A percentile compares a stretch with the other conserved stretches of the same genome.
Evolutionary conservation across 1,284 basidiomycete genomes (phyloP).

Genomic region (Cryptococcus jaspeensis): DNA sequence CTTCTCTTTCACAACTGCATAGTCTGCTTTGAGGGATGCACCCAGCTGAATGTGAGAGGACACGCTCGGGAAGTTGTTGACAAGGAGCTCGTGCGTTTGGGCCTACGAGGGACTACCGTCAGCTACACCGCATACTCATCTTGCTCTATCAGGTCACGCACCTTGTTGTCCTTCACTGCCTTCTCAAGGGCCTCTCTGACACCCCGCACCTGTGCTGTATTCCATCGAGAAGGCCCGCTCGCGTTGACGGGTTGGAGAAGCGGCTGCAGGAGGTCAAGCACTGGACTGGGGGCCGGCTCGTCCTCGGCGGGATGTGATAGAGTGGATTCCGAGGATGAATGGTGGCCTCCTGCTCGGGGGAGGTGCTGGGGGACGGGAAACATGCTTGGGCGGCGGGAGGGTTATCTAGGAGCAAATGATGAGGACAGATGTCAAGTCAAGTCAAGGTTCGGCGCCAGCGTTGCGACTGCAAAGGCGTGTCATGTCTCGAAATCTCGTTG

Average conservation of each 20-base stretch:
- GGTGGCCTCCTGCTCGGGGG: constrained; percentile 16
- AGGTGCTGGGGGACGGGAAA: constrained; percentile 34
- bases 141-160: constrained; percentile 4
- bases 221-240: constrained; percentile 11
- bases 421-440: too few relatives aligned
- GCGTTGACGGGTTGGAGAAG: constrained; percentile 5
- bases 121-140: neutral
- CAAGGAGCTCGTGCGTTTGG: constrained; percentile 26
- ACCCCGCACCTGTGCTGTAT: constrained; percentile 14
- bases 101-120: constrained; percentile 9
- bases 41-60: constrained; percentile 32
- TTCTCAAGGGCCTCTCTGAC: constrained; percentile 23
- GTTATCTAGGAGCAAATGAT: too few relatives aligned
- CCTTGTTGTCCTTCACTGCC: constrained; percentile 31
- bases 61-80: constrained; percentile 28
- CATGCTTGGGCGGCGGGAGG: constrained; percentile 10
- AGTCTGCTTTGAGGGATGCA: constrained; percentile 10
- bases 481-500: too few relatives aligned
- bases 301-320: neutral
- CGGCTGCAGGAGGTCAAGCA: constrained; percentile 28
- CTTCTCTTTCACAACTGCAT: constrained; percentile 11
- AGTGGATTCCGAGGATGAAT: constrained; percentile 1
- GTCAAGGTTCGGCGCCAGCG: neutral
- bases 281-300: constrained; percentile 10
- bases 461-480: too few relatives aligned